A percentile compares a stretch with the other conserved stretches of the same genome.
Conservation (phyloP, 202 grass and related monocot species). For the Cymbopogon flexuosus region DNA sequence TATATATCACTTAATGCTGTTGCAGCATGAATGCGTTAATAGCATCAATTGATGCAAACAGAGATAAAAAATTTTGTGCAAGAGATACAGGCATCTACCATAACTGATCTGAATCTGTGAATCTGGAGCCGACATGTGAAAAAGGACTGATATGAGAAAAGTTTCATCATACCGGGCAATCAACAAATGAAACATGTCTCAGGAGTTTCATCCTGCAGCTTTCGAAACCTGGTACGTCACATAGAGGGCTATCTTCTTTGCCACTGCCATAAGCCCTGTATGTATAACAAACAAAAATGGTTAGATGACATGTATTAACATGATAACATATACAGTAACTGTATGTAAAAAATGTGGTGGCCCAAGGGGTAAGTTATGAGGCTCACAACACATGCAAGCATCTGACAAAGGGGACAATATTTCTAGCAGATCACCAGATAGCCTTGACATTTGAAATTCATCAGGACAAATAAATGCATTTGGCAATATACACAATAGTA, state of each 20-base stretch:
- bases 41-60: not conserved
- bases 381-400: not conserved
- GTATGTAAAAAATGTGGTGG: not conserved
- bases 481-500: not conserved
- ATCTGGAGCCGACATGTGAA: not conserved
- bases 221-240: slow-evolving; percentile 89
- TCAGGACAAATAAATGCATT: not conserved
- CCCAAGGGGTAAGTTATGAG: not conserved
- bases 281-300: not conserved
- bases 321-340: not conserved
- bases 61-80: not conserved
- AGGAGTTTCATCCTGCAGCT: slow-evolving; percentile 90
- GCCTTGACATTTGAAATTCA: not conserved
- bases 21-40: not conserved
- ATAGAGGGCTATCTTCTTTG: slow-evolving; percentile 83
- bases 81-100: not conserved
- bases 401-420: not conserved
- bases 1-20: not conserved
- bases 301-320: not conserved
- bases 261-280: slow-evolving; percentile 84
- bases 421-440: not conserved
- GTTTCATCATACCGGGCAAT: slow-evolving; percentile 63
- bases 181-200: slow-evolving; percentile 96
- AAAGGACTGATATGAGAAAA: not conserved
- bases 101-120: not conserved